phyloP scores from a whole-genome alignment of 2,329 filamentous ascomycete species.

The Aspergillus japonicus region DNA sequence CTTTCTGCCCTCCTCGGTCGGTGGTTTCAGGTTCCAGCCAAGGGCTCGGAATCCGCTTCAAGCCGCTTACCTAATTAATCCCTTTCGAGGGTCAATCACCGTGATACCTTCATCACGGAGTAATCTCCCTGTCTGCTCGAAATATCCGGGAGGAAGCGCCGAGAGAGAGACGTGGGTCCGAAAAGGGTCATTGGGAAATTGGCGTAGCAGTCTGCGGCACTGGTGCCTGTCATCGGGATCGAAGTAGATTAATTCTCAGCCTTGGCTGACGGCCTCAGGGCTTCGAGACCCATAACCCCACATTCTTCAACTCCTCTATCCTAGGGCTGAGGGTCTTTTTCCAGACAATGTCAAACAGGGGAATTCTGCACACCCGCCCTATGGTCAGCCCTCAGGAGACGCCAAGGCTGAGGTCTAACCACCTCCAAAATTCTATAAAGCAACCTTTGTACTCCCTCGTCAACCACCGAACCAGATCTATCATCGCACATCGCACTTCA shows the following conservation, averaged over 20 bases:
- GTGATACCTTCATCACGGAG: neutral
- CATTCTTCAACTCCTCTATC: neutral
- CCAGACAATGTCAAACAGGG: neutral
- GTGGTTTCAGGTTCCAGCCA: neutral
- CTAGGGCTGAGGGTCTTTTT: neutral
- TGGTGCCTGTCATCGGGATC: neutral
- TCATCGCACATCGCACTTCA: too few relatives aligned
- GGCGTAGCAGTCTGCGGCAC: constrained; percentile 4
- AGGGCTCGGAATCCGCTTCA: neutral
- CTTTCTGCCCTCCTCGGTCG: too few relatives aligned
- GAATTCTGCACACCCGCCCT: too few relatives aligned
- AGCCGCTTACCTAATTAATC: neutral
- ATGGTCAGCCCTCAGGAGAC: neutral
- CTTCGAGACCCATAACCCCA: neutral
- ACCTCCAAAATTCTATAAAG: neutral
- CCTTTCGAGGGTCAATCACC: neutral
- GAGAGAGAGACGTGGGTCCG: neutral
- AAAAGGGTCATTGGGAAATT: neutral
- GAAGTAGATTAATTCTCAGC: neutral
- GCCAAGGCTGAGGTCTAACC: too few relatives aligned
- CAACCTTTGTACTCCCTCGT: neutral
- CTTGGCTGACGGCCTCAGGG: neutral
- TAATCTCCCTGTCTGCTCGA: neutral
- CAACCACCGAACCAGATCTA: neutral
- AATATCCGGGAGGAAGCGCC: neutral